phyloP scores from a whole-genome alignment of 1,139 yeast genomes.

The Lodderomyces jiufengensis region DNA sequence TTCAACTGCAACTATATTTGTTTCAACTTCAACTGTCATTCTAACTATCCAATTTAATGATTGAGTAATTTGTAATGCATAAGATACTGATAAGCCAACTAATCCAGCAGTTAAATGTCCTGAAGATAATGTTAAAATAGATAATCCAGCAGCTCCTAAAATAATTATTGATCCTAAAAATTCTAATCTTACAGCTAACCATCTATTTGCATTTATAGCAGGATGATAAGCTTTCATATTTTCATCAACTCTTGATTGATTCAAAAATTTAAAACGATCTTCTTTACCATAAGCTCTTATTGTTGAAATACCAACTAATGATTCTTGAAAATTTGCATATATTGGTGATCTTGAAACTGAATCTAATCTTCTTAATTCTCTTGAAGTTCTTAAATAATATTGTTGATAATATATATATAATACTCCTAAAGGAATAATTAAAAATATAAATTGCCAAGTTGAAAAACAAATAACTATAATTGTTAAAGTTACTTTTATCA shows the following conservation, averaged over 20 bases:
- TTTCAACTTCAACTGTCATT: constrained; percentile 97
- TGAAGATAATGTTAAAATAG: constrained; percentile 62
- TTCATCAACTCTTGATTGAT: constrained; percentile 73
- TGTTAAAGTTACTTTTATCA: constrained; percentile 74
- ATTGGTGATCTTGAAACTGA: constrained; percentile 92
- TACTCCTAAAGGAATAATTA: constrained; percentile 66
- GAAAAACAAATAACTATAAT: constrained; percentile 78
- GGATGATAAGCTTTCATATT: constrained; percentile 94
- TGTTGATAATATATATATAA: constrained; percentile 83
- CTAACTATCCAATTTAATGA: constrained; percentile 95
- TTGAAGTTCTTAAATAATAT: constrained; percentile 82
- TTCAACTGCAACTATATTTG: constrained; percentile 94
- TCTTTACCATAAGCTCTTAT: constrained; percentile 86
- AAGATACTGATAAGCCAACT: constrained; percentile 90
- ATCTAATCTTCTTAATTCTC: constrained; percentile 93
- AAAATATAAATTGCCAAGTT: constrained; percentile 80
- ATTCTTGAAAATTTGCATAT: constrained; percentile 95
- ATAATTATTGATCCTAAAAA: constrained; percentile 85
- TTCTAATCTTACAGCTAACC: constrained; percentile 94
- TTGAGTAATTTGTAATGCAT: constrained; percentile 89
- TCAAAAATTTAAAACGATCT: constrained; percentile 66
- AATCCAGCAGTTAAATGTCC: constrained; percentile 81
- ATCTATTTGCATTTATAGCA: constrained; percentile 88
- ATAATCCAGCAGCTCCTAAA: constrained; percentile 77
- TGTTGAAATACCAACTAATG: constrained; percentile 83